Evolutionary conservation across 371 early-diverging fungal species (phyloP).

Genomic region (Dinochytrium kinnereticum): DNA sequence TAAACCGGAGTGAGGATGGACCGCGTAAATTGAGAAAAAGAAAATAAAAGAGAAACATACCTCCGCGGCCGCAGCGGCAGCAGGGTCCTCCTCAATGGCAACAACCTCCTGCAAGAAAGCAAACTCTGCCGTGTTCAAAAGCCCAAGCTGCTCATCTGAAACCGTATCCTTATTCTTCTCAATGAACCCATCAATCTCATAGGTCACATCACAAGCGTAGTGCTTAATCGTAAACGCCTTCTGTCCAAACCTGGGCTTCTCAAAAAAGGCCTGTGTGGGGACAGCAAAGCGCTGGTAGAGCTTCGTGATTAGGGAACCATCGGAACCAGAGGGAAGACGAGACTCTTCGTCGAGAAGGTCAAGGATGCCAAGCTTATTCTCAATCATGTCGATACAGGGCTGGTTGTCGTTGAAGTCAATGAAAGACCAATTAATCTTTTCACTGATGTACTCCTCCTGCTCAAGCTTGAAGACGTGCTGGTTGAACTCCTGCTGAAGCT

Average conservation of each 20-base stretch:
- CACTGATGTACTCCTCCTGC: slow-evolving; percentile 53
- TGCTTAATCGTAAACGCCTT: slow-evolving; percentile 57
- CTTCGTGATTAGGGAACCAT: slow-evolving; percentile 46
- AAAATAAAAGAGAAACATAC: slow-evolving; percentile 16
- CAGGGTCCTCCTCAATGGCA: slow-evolving; percentile 25
- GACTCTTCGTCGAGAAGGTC: slow-evolving; percentile 69
- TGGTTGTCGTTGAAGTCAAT: slow-evolving; percentile 63
- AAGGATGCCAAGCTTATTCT: slow-evolving; percentile 51
- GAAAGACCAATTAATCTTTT: slow-evolving; percentile 64
- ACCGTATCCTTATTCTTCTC: slow-evolving; percentile 61
- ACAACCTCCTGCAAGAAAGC: slow-evolving; percentile 38
- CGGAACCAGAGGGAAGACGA: slow-evolving; percentile 47
- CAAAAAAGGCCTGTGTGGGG: slow-evolving; percentile 39
- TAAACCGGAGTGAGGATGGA: no score
- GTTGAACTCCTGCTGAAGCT: slow-evolving; percentile 66
- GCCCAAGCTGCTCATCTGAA: slow-evolving; percentile 31
- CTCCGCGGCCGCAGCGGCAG: slow-evolving; percentile 24
- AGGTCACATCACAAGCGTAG: slow-evolving; percentile 63
- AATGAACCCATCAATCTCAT: slow-evolving; percentile 57
- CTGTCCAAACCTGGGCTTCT: slow-evolving; percentile 40
- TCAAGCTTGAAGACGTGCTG: slow-evolving; percentile 57
- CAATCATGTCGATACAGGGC: slow-evolving; percentile 52
- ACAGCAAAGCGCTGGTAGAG: slow-evolving; percentile 36
- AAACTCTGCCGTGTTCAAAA: slow-evolving; percentile 22
- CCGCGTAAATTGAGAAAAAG: background rate